Conservation (phyloP, 1,139 yeast genomes). For the Hyphopichia pseudoburtonii region DNA sequence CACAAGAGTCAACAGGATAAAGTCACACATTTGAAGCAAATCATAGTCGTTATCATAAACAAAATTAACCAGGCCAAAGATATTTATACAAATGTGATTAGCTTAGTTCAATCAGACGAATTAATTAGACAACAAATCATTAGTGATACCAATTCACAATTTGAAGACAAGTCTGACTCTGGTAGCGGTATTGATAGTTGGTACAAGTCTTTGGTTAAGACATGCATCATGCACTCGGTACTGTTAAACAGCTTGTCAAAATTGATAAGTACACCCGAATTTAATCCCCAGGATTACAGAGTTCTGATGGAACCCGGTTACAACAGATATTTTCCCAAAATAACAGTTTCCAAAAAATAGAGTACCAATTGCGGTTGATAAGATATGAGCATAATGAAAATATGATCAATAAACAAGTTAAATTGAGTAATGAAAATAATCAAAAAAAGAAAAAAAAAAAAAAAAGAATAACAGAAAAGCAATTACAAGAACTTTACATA, state of each 20-base stretch:
- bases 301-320: slow-evolving; percentile 25
- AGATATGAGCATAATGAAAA: no score
- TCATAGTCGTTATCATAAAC: slow-evolving; percentile 11
- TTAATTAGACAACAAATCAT: slow-evolving; percentile 7
- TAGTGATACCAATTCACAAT: slow-evolving; percentile 7
- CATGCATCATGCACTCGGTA: slow-evolving; percentile 21
- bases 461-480: no score
- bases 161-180: not conserved
- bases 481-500: no score
- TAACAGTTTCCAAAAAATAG: slow-evolving; percentile 10
- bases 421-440: no score
- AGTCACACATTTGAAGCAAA: slow-evolving; percentile 3
- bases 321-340: slow-evolving; percentile 42
- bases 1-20: not conserved
- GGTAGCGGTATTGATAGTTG: slow-evolving; percentile 14
- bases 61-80: slow-evolving; percentile 17
- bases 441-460: no score
- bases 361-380: no score
- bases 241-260: slow-evolving; percentile 17
- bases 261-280: slow-evolving; percentile 7
- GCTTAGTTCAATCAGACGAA: not conserved
- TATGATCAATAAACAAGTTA: no score
- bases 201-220: slow-evolving; percentile 25
- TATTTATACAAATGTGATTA: slow-evolving; percentile 4
- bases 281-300: slow-evolving; percentile 11